Evolutionary conservation across 2,329 filamentous ascomycete species (phyloP).

Genomic region (Ascochyta koolunga): DNA sequence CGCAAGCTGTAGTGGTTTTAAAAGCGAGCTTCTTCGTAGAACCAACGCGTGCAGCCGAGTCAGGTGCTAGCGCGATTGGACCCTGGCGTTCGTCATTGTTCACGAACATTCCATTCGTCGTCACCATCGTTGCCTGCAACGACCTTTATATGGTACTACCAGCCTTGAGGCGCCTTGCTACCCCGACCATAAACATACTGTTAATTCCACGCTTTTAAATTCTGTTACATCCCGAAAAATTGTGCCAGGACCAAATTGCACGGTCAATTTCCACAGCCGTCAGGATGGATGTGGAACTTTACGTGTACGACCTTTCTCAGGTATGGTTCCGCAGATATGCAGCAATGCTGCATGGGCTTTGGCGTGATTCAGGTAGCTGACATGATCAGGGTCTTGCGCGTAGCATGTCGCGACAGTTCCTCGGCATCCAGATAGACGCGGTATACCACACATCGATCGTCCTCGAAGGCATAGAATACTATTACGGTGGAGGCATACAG

Average conservation of each 20-base stretch:
- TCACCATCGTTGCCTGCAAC: constrained; percentile 14
- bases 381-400: constrained; percentile 59
- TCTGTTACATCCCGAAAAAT: neutral
- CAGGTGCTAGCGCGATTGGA: constrained; percentile 33
- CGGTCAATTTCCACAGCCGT: neutral
- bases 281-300: constrained; percentile 57
- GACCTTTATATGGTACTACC: neutral
- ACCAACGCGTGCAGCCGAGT: no score
- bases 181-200: no score
- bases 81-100: constrained; percentile 20
- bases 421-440: constrained; percentile 80
- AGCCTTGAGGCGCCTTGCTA: neutral
- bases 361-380: constrained; percentile 6
- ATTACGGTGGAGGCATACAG: constrained; percentile 88
- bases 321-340: constrained; percentile 23
- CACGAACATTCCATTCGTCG: constrained; percentile 16
- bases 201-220: no score
- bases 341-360: no score
- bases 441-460: constrained; percentile 95
- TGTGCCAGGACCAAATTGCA: neutral
- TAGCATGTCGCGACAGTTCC: constrained; percentile 61
- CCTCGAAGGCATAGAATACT: constrained; percentile 82
- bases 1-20: no score
- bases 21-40: no score
- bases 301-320: constrained; percentile 59